phyloP scores from a whole-genome alignment of 1,284 basidiomycete species.

The Malassezia sp. region DNA sequence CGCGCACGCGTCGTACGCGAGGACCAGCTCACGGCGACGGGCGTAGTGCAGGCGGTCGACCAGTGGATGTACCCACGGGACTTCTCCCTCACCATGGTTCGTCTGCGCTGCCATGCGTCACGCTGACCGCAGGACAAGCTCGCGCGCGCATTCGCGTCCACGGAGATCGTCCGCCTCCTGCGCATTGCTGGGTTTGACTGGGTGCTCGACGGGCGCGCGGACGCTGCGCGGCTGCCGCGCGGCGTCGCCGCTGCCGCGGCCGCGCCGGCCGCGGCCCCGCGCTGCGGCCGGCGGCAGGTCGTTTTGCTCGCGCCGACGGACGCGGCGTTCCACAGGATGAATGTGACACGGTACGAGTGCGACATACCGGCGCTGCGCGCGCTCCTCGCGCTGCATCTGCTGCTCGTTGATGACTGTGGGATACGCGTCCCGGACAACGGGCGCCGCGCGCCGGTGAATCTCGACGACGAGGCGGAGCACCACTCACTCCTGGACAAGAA shows the following conservation, averaged over 20 bases:
- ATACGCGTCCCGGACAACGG: background rate
- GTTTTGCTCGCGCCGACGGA: slow-evolving; percentile 74
- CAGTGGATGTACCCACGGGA: slow-evolving; percentile 72
- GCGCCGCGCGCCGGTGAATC: background rate
- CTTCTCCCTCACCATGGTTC: slow-evolving; percentile 57
- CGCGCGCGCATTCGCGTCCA: background rate
- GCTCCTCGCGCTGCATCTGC: slow-evolving; percentile 79
- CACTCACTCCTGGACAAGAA: slow-evolving; percentile 27
- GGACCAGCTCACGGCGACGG: slow-evolving; percentile 72
- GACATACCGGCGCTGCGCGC: slow-evolving; percentile 52
- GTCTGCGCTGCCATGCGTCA: no score
- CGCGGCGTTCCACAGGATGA: slow-evolving; percentile 76
- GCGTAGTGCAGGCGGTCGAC: slow-evolving; percentile 81
- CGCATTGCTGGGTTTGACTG: slow-evolving; percentile 7
- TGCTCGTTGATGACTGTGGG: slow-evolving; percentile 53
- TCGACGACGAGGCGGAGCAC: slow-evolving; percentile 10
- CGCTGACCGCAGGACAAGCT: no score
- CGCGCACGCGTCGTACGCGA: slow-evolving; percentile 33
- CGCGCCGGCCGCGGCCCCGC: no score
- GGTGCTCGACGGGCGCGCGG: slow-evolving; percentile 5
- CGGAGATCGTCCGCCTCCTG: slow-evolving; percentile 2
- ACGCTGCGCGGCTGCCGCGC: no score
- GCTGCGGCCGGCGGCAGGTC: slow-evolving; percentile 3
- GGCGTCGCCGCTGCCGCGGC: no score
- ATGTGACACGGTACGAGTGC: slow-evolving; percentile 63